Evolutionary conservation across 257 asterid genomes (phyloP).

Genomic region (Ilex aquifolium): DNA sequence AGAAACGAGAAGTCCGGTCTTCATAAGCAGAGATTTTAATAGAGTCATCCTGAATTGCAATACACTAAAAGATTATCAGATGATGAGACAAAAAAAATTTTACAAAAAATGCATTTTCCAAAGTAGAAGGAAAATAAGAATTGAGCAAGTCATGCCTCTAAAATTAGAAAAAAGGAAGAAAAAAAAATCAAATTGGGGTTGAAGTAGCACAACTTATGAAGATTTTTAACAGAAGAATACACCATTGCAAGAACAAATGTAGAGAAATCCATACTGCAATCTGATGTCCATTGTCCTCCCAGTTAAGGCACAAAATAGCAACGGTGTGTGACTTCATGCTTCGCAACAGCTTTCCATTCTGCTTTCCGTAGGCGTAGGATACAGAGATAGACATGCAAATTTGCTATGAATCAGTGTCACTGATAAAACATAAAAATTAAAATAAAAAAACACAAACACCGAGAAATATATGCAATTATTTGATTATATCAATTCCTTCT

Average conservation of each 20-base stretch:
- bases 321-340: slow-evolving; percentile 61
- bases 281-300: slow-evolving; percentile 80
- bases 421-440: background rate
- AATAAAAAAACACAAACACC: slow-evolving; percentile 1
- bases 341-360: slow-evolving; percentile 92
- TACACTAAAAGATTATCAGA: slow-evolving; percentile 5
- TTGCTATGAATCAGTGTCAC: background rate
- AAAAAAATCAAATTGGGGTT: too few relatives aligned
- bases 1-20: slow-evolving; percentile 91
- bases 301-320: slow-evolving; percentile 78
- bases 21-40: slow-evolving; percentile 44
- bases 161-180: too few relatives aligned
- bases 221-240: too few relatives aligned
- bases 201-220: too few relatives aligned
- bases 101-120: slow-evolving; percentile 9
- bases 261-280: slow-evolving; percentile 31
- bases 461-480: background rate
- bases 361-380: slow-evolving; percentile 11
- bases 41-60: slow-evolving; percentile 51
- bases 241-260: too few relatives aligned
- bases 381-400: slow-evolving; percentile 9
- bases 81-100: slow-evolving; percentile 5
- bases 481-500: too few relatives aligned
- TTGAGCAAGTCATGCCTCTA: background rate
- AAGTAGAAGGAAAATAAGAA: slow-evolving; percentile 8